Evolutionary conservation across 306 rosid genomes (phyloP), one percentile per base, ranked within the genome.

Genomic region (Prunus fruticosa): DNA sequence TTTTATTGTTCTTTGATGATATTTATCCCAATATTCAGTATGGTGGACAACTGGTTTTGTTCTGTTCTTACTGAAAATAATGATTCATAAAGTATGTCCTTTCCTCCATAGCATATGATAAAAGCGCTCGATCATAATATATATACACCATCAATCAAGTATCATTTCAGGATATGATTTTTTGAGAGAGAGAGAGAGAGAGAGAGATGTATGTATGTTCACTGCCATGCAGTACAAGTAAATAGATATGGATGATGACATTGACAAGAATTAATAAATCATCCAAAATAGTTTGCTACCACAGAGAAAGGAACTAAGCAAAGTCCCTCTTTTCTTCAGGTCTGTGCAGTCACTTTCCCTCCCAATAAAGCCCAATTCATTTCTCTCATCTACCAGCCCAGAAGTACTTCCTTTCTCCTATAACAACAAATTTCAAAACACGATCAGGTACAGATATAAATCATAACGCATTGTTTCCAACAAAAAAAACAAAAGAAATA

Each of bases 251-350:
- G 25, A 64, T 18, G 49, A 64, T 19, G 69, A 64, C 19, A 51
- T 2, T 64, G 11, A 45, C 47, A 64, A 16, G 5, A 23, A 58
- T 63, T 52, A 52, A 47, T 3, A 69, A 57, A 78, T 81, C 78
- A 69, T 73, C 82, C 84, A 51, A 85, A 61, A 83, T 74, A 87
- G 38, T 84, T 79, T 2, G 64, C 77, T 62, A 83, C 66, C 86
- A 75, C 70, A 28, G 93, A 86, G 79, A 90, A 85, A 54, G 98
- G 97, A 80, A 94, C 91, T 75, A 94, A 90, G 85, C 97, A 90
- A 78, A 91, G 96, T 4, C 98, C n/a, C 96, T 63, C 57, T 89
- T 15, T 87, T 90, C 91, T 91, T 91, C 78, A 94, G 84, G 76
- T 83, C 86, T 65, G 88, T 76, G 84, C 58, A 65, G 68, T 90